These are phyloP conservation scores for Rheum nobile DNA, from an alignment of 148 eudicot species.

Conservation along the genomic window DNA sequence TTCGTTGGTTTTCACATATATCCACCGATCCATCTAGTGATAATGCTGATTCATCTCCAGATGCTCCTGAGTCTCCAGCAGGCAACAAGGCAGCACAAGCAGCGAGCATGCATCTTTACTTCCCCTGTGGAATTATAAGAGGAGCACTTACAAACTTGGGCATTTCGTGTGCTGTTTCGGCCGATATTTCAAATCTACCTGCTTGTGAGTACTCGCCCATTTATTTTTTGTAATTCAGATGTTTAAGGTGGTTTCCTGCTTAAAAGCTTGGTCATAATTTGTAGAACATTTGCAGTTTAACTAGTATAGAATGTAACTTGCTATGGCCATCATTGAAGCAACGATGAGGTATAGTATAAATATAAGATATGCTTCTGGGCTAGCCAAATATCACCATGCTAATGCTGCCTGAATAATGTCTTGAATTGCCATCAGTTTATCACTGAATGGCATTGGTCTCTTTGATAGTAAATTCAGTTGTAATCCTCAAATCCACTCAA, in stretches of 20 bases:
- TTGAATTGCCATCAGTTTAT: not conserved
- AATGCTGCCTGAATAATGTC: not conserved
- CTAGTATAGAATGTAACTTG: not conserved
- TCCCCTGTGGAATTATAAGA: conserved; percentile 97
- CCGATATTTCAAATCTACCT: conserved; percentile 95
- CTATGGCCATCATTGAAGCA: too few species aligned
- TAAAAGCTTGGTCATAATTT: not conserved
- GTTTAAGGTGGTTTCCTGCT: not conserved
- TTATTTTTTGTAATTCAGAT: not conserved
- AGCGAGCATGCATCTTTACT: conserved; percentile 91
- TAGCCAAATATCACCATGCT: not conserved
- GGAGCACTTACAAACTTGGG: conserved; percentile 98
- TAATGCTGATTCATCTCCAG: conserved; percentile 36
- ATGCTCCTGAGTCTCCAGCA: conserved; percentile 36
- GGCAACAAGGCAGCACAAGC: conserved; percentile 84
- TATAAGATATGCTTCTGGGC: not conserved
- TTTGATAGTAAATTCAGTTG: not conserved
- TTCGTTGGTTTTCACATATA: conserved; percentile 80
- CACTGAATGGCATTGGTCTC: not conserved
- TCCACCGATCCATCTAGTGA: conserved; percentile 53
- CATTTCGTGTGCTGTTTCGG: conserved; percentile 97
- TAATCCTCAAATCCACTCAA: not conserved
- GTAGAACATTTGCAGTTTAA: not conserved
- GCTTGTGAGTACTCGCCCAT: conserved; percentile 53
- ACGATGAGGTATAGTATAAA: too few species aligned